Conservation (phyloP, 768 basidiomycete species). For the Chlorophyllum brunneum region DNA sequence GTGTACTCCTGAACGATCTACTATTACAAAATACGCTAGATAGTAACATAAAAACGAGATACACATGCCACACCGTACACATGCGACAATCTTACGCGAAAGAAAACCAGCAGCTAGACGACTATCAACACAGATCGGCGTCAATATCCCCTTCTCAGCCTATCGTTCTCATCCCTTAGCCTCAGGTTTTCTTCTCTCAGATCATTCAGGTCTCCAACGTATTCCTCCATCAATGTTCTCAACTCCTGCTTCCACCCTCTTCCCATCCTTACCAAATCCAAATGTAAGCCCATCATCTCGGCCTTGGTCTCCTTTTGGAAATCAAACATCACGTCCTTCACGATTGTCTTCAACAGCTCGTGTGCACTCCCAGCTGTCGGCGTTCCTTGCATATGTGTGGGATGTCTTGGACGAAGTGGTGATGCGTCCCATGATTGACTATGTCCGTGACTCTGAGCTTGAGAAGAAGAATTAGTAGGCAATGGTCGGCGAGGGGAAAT, state of each 20-base stretch:
- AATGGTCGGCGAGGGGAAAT: slow-evolving; percentile 50
- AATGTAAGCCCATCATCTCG: slow-evolving; percentile 73
- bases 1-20: background rate
- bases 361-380: slow-evolving; percentile 36
- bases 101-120: background rate
- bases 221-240: slow-evolving; percentile 56
- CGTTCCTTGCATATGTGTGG: background rate
- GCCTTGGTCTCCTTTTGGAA: slow-evolving; percentile 64
- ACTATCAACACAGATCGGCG: background rate
- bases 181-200: slow-evolving; percentile 66
- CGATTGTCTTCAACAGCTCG: slow-evolving; percentile 58
- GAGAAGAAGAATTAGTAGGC: slow-evolving; percentile 13
- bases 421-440: slow-evolving; percentile 37
- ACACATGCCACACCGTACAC: background rate
- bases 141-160: slow-evolving; percentile 40
- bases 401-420: slow-evolving; percentile 28
- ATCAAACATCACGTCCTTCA: slow-evolving; percentile 71
- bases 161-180: slow-evolving; percentile 64
- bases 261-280: slow-evolving; percentile 72
- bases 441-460: slow-evolving; percentile 13
- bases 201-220: slow-evolving; percentile 52
- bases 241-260: slow-evolving; percentile 65
- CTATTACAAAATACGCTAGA: background rate
- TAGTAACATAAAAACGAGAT: too few species aligned
- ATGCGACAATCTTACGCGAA: background rate